Evolutionary conservation across 306 rosid species (phyloP).

Genomic region (Trifolium pratense): DNA sequence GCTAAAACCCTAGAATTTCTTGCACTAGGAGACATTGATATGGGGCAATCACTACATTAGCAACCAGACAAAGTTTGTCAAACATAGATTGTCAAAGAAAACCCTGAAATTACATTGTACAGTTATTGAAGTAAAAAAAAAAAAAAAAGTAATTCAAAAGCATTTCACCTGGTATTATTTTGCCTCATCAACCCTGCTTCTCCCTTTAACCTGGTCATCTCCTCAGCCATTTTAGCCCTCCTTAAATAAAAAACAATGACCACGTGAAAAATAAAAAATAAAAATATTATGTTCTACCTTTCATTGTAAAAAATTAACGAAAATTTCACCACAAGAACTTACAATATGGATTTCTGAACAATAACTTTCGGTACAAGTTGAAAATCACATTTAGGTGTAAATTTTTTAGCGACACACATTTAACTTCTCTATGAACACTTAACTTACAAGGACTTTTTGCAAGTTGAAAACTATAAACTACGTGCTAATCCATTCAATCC

Average conservation of each 20-base stretch:
- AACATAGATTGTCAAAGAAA: conserved; percentile 26
- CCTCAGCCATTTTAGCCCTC: conserved; percentile 54
- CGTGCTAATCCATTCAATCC: neutral
- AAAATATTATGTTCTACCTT: neutral
- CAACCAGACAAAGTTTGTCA: conserved; percentile 35
- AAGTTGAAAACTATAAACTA: conserved; percentile 4
- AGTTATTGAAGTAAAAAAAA: neutral
- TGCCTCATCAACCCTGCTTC: conserved; percentile 44
- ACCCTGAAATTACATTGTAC: conserved; percentile 12
- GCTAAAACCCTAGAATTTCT: conserved; percentile 87
- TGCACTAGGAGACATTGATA: conserved; percentile 85
- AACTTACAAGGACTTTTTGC: neutral
- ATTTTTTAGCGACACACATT: neutral
- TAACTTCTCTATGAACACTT: neutral
- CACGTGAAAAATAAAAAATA: conserved; percentile 21
- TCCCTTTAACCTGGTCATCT: conserved; percentile 49
- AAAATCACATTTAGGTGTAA: neutral
- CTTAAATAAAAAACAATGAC: conserved; percentile 37
- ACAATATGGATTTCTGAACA: neutral
- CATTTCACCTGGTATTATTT: conserved; percentile 43
- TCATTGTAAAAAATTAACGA: conserved; percentile 4
- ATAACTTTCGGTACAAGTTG: neutral
- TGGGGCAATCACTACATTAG: conserved; percentile 57
- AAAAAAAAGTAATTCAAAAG: conserved; percentile 10
- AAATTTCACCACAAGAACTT: neutral